Evolutionary conservation across 1,139 yeast species (phyloP), one percentile per base, ranked within the genome.

Genomic region (Hemisphaericaspora subhashii): DNA sequence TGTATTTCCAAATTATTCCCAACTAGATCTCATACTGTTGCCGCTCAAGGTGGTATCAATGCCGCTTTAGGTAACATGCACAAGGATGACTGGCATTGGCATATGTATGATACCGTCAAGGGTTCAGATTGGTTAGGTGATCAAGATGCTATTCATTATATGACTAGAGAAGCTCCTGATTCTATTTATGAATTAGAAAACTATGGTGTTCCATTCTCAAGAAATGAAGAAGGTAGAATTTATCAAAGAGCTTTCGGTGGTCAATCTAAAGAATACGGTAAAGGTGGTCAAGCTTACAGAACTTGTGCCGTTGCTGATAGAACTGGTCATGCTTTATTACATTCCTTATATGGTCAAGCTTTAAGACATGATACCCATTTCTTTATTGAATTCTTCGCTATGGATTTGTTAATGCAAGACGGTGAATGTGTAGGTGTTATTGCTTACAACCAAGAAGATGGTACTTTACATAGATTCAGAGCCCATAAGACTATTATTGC

Each of bases 111-210:
- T 62, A 92, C 98, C 58, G 98, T 92, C 57, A 92, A 92, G 74
- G 98, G 98, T 47, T 88, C 97, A 11, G 98, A 92, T 72, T 92
- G 98, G 98, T 79, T 92, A 48, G 98, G 98, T 55, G 98, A 92
- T 70, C 98, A 92, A 72, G 98, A 92, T 61, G 96, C 98, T 40
- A 92, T 92, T 62, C 98, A 92, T 70, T 92, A 92, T 74, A 92
- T 92, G 98, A 90, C 98, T 47, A 83, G 89, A 65, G 98, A 92
- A 69, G 98, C 98, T 16, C 97, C 98, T 34, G 81, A 82, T 53
- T 85, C 97, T 36, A 90, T 92, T 57, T 88, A 89, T 55, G 98
- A 92, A 72, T 77, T 92, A 64, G 98, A 92, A 74, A 95, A 90
- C 70, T 92, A 81, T 67, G 98, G 98, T 72, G 94, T 92, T 53